Percentiles rank a stretch among this genome's conserved stretches.
These are phyloP conservation scores for Ploettnerulaceae sp. DNA, from an alignment of 2,329 filamentous ascomycete genomes.

Conservation along the genomic window DNA sequence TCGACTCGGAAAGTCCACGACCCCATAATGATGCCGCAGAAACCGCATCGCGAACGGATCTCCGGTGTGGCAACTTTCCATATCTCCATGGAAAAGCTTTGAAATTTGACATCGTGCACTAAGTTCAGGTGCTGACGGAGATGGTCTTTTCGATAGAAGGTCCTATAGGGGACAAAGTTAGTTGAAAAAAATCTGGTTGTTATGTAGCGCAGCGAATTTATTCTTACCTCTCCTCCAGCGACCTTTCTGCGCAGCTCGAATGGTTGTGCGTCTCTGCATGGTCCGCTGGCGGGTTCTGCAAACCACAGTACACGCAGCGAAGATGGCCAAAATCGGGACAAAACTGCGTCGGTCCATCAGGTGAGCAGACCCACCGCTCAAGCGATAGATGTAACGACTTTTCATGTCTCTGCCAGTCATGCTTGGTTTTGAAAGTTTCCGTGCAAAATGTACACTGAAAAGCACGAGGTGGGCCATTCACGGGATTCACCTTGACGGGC, in stretches of 20 bases:
- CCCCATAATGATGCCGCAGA: constrained; percentile 58
- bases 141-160: constrained; percentile 63
- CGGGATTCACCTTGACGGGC: constrained; percentile 43
- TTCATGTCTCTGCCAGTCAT: constrained; percentile 68
- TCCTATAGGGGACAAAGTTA: too few relatives aligned
- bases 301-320: constrained; percentile 56
- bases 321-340: constrained; percentile 54
- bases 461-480: constrained; percentile 40
- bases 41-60: constrained; percentile 60
- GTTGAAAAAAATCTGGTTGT: too few relatives aligned
- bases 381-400: constrained; percentile 62
- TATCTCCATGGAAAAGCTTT: constrained; percentile 58
- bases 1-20: constrained; percentile 57
- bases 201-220: too few relatives aligned
- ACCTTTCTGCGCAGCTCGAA: constrained; percentile 61
- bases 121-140: constrained; percentile 61
- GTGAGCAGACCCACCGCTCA: constrained; percentile 60
- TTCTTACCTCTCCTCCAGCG: constrained; percentile 52
- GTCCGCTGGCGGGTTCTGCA: constrained; percentile 48
- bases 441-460: constrained; percentile 64
- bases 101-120: constrained; percentile 56
- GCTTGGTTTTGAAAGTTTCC: constrained; percentile 62
- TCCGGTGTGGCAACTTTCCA: constrained; percentile 58
- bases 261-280: constrained; percentile 58
- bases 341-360: constrained; percentile 50